Percentiles rank a stretch among this genome's conserved stretches.
Conservation (phyloP, 306 rosid species). For the Castanospermum australe region DNA sequence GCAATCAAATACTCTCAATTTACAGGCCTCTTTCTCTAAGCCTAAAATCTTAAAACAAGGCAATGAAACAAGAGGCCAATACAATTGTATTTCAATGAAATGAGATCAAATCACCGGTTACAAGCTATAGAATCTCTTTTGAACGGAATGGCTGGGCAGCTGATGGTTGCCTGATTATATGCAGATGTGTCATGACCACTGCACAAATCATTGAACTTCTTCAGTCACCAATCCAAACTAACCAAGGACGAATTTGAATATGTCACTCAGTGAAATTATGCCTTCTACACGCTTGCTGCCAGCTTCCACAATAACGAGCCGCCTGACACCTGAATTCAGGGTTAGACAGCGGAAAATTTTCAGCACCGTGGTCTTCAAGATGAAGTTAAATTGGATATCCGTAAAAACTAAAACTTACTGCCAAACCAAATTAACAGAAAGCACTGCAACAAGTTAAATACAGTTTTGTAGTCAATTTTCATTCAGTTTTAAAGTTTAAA, state of each 20-base stretch:
- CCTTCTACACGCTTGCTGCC: constrained; percentile 98
- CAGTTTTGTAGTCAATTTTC: background rate
- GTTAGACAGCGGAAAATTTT: background rate
- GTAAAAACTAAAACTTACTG: background rate
- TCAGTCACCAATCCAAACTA: constrained; percentile 36
- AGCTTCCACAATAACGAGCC: constrained; percentile 93
- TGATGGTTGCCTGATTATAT: constrained; percentile 28
- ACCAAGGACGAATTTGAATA: constrained; percentile 86
- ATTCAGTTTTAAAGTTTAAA: background rate
- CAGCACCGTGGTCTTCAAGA: background rate
- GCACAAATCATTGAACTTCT: constrained; percentile 31
- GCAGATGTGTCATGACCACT: constrained; percentile 36
- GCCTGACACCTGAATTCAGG: constrained; percentile 70
- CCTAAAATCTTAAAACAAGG: constrained; percentile 86
- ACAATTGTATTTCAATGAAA: constrained; percentile 56
- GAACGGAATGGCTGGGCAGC: constrained; percentile 35
- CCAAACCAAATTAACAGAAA: background rate
- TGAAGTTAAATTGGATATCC: background rate
- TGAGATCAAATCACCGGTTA: constrained; percentile 44
- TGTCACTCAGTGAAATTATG: constrained; percentile 76
- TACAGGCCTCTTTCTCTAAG: constrained; percentile 75
- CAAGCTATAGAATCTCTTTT: constrained; percentile 34
- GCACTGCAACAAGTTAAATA: background rate
- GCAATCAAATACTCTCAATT: constrained; percentile 48
- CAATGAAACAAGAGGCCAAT: constrained; percentile 62